Conservation (phyloP, 495 filamentous ascomycete species). For the Astrothelium macrocarpum region DNA sequence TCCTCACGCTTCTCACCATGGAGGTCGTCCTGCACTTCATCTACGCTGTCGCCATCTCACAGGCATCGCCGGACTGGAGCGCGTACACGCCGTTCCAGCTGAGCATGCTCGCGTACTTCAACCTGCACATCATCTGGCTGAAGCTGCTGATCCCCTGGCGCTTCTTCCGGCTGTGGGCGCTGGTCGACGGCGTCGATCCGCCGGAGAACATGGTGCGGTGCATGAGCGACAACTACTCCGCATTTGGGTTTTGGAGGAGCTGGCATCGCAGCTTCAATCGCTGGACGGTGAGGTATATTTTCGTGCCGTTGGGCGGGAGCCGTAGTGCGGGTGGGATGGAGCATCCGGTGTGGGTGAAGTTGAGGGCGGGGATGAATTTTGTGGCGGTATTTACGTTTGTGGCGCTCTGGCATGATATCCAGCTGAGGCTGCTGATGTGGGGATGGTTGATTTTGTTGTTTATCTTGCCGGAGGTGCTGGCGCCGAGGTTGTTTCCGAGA, state of each 20-base stretch:
- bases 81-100: slow-evolving; percentile 83
- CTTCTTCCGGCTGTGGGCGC: slow-evolving; percentile 90
- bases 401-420: slow-evolving; percentile 96
- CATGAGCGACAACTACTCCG: slow-evolving; percentile 88
- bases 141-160: slow-evolving; percentile 96
- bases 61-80: slow-evolving; percentile 66
- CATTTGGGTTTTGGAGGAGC: slow-evolving; percentile 85
- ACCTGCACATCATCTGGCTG: slow-evolving; percentile 94
- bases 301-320: slow-evolving; percentile 77
- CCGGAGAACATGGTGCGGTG: slow-evolving; percentile 98
- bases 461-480: slow-evolving; percentile 78
- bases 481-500: slow-evolving; percentile 58
- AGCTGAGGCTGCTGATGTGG: slow-evolving; percentile 87
- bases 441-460: slow-evolving; percentile 93
- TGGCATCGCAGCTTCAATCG: slow-evolving; percentile 95
- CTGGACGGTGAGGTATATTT: slow-evolving; percentile 91
- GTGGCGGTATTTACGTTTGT: slow-evolving; percentile 93
- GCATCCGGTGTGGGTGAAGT: slow-evolving; percentile 30
- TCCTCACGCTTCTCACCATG: slow-evolving; percentile 75
- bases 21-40: slow-evolving; percentile 89
- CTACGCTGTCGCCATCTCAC: slow-evolving; percentile 88
- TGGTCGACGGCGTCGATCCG: slow-evolving; percentile 83
- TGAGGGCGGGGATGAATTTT: slow-evolving; percentile 56
- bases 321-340: slow-evolving; percentile 31
- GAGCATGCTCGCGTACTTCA: slow-evolving; percentile 88